Evolutionary conservation across 805 yeast genomes (phyloP), one percentile per base, ranked within the genome.

Genomic region (Ogataea polymorpha): DNA sequence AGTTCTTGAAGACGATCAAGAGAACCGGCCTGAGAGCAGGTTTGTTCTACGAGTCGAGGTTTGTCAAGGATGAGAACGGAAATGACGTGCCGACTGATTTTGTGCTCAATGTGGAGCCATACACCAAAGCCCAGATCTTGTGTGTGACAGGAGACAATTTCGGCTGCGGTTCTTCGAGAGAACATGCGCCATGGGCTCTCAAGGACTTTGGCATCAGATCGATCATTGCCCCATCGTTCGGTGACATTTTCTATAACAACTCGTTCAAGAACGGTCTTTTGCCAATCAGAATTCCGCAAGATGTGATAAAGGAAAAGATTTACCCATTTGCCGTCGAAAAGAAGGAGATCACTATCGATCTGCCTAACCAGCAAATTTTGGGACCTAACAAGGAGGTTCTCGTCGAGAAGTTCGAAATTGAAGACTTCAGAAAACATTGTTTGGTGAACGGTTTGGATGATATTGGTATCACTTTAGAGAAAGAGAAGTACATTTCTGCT

Each of bases 151-250:
- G 99, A 64, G 95, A 87, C 62, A 93, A 93, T 74, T 93, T 93
- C 62, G 99, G 99, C 53, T 93, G 99, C 72, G 99, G 99, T 58
- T 90, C 97, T 29, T 90, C 97, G 2, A 87, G 99, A 77, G 99
- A 93, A 67, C 99, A 93, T 60, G 99, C 99, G 24, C 98, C 99
- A 44, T 93, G 99, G 99, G 98, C 99, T 2, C 75, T 93, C 53
- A 90, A 89, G 58, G 99, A 93, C 68, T 93, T 93, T 59, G 99
- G 99, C 66, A 89, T 93, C 66, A 83, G 86, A 66, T 83, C 91
- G 49, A 86, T 93, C 59, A 90, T 93, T 65, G 98, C 98, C 5
- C 99, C 98, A 43, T 89, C 97, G 0, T 93, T 91, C 55, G 99
- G 98, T 65, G 99, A 93, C 68, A 93, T 93, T 56, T 93, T 93